Conservation (phyloP, 345 rosid genomes). For the Mangifera indica region DNA sequence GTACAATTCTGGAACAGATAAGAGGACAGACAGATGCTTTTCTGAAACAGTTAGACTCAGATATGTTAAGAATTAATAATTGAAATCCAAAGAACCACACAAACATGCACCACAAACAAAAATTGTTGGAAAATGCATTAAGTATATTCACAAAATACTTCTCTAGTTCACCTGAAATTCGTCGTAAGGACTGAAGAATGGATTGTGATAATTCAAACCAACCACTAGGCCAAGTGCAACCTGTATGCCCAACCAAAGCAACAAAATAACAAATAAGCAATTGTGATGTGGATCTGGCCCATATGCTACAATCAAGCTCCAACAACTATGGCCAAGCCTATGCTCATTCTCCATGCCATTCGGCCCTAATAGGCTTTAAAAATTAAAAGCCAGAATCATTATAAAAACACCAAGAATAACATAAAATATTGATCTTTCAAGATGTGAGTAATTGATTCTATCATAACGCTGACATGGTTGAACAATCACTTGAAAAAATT, state of each 20-base stretch:
- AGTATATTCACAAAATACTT: background rate
- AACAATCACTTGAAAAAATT: background rate
- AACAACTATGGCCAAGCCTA: no score
- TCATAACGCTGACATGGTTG: background rate
- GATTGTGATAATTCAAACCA: conserved; percentile 84
- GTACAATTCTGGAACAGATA: background rate
- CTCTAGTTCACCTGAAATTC: conserved; percentile 74
- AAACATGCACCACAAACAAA: background rate
- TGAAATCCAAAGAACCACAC: background rate
- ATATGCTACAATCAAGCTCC: no score
- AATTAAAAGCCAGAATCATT: conserved; percentile 4
- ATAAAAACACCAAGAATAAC: background rate
- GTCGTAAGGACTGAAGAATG: conserved; percentile 81
- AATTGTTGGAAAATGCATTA: background rate
- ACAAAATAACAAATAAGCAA: conserved; percentile 22
- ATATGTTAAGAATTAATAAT: background rate
- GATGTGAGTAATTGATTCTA: background rate
- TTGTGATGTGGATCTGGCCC: no score
- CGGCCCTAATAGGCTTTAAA: no score
- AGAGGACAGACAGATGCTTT: background rate
- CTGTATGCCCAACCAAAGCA: conserved; percentile 44
- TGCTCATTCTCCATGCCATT: no score
- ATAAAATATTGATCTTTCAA: background rate
- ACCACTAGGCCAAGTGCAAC: conserved; percentile 86
- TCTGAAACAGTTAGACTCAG: background rate